Evolutionary conservation across 2,329 filamentous ascomycete species (phyloP), one percentile per base, ranked within the genome.

Genomic region (Plenodomus biglobosus): DNA sequence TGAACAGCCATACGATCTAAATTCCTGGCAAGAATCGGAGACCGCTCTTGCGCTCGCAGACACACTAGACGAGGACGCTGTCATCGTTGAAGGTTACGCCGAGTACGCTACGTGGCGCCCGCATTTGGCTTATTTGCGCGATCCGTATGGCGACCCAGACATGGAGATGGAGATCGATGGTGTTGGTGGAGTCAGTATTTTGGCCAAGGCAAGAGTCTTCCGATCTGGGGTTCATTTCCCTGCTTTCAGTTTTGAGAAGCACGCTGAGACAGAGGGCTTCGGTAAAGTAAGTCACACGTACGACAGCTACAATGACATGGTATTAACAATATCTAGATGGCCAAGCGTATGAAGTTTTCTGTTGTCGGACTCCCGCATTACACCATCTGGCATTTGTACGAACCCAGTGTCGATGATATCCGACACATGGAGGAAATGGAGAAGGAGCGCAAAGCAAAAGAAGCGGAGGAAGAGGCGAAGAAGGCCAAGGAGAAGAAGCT

Each of bases 151-250:
- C 34, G 94, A 99, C 68, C 92, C 92, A 17, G 94, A 99, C 69
- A 96, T 97, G 87, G 94, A 99, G 71, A 97, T 99, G 94, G 94
- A 99, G 65, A 92, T 99, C 62, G 94, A 99, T 62, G 94, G 94
- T 58, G 92, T 99, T 39, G 92, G 94, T 42, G 94, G 94, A 75
- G 94, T 99, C 62, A 96, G 91, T 75, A 99, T 99, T 64, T 75
- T 99, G 61, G 92, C 94, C 38, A 99, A 97, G 74, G 94, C 94
- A 1, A 88, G 87, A 62, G 94, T 99, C 0, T 99, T 99, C 78
- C 85, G 94, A 53, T 87, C 89, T 38, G 94, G 94, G 37, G 92
- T 95, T 27, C 94, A 99, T 73, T 99, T 99, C 75, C 94, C 94
- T 2, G 94, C 94, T 1, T 99, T 99, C 71, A 96, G 91, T 69